Percentiles rank a stretch among this genome's conserved stretches.
phyloP scores from a whole-genome alignment of 2,329 filamentous ascomycete genomes.

The Calonectria pseudoreteaudii region DNA sequence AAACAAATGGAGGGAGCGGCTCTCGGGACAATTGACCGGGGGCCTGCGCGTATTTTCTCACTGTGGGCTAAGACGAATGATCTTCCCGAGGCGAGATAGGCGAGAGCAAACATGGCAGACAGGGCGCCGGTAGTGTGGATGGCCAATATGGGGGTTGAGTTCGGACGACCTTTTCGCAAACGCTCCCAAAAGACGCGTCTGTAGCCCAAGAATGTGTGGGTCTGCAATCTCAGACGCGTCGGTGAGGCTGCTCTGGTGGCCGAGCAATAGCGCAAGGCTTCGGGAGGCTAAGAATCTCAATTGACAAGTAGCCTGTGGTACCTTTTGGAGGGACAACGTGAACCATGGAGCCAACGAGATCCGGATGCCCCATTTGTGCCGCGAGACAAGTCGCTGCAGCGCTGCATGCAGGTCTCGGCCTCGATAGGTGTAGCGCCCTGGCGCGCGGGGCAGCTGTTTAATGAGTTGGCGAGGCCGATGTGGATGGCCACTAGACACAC shows the following conservation, averaged over 20 bases:
- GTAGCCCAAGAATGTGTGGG: slow-evolving; percentile 16
- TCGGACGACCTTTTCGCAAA: slow-evolving; percentile 2
- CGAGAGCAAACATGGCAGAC: slow-evolving; percentile 34
- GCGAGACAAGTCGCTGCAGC: slow-evolving; percentile 9
- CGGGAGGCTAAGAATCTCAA: slow-evolving; percentile 25
- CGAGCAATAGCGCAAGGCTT: slow-evolving; percentile 27
- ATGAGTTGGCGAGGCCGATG: slow-evolving; percentile 31
- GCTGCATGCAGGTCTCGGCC: slow-evolving; percentile 28
- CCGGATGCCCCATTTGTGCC: slow-evolving; percentile 11
- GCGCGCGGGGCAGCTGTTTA: slow-evolving; percentile 25
- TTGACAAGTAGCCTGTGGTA: slow-evolving; percentile 29
- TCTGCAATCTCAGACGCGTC: slow-evolving; percentile 39
- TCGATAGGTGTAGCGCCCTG: slow-evolving; percentile 4
- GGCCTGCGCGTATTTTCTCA: slow-evolving; percentile 35
- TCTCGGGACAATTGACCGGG: slow-evolving; percentile 18
- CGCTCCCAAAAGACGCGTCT: slow-evolving; percentile 20
- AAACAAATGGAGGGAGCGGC: not conserved
- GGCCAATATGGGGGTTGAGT: slow-evolving; percentile 24
- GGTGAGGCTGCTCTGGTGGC: slow-evolving; percentile 37
- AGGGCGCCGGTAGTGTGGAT: slow-evolving; percentile 1
- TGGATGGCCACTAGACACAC: slow-evolving; percentile 20
- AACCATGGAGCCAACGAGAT: slow-evolving; percentile 26
- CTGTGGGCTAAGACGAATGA: slow-evolving; percentile 29
- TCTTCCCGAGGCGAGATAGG: slow-evolving; percentile 44
- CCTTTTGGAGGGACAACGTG: slow-evolving; percentile 16